Base-by-base conservation (phyloP, 2,329 filamentous ascomycete genomes). In the Gremmenia infestans region DNA sequence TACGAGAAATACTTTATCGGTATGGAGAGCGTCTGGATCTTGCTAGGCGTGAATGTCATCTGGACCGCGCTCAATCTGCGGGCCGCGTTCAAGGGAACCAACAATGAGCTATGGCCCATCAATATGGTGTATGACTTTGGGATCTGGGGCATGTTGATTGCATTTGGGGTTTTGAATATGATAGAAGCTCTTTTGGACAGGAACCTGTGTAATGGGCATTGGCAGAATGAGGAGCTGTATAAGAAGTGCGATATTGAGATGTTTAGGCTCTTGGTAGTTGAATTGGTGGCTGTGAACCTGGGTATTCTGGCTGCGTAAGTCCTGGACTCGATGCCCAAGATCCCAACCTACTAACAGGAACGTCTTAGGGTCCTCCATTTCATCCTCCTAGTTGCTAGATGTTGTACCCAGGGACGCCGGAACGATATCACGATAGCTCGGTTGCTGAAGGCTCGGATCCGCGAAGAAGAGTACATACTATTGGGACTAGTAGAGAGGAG, bases 101-200 rank as follows among this genome's bases (percentile, higher is more conserved):
- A 55, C 17, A 40, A 55, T 22, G 11, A 28, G 14, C n/a, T 57
- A 5, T 55, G 36, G n/a, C 37, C 47, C 2, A 28, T 60, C 5
- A 60, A 60, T 46, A 54, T 46, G 50, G 22, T 52, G 15, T 60
- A 58, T 40, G 53, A 58, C 48, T 56, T 60, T 28, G 19, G 53
- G 7, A 49, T 55, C 2, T 58, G 58, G 49, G 56, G 43, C 14
- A 14, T 23, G 9, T 48, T 60, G 5, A 56, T 60, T 17, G 55
- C 37, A 9, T 60, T 60, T 37, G 55, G 56, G n/a, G 56, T 60
- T 9, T 14, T 53, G 39, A 59, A 61, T 37, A 59, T 61, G 54
- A 9, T 61, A 4, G 19, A 36, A 37, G 52, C 51, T 46, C 52
- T 61, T 39, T 58, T 50, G 56, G 57, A 59, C 52, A 48, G 57